These are phyloP conservation scores for Turnera subulata DNA, from an alignment of 345 rosid genomes.

Conservation along the genomic window DNA sequence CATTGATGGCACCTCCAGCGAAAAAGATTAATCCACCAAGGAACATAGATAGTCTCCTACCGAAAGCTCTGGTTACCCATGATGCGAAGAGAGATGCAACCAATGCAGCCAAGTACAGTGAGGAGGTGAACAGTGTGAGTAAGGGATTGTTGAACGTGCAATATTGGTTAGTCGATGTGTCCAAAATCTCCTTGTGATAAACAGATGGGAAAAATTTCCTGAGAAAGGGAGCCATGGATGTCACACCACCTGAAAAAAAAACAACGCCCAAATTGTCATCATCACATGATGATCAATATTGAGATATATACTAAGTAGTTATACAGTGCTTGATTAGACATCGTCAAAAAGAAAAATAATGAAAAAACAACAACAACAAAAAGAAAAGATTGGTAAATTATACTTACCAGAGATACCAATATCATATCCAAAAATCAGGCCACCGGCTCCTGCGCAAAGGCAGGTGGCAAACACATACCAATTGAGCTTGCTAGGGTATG, in stretches of 20 bases:
- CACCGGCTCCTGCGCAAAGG: constrained; percentile 21
- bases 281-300: no score
- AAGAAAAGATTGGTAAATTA: no score
- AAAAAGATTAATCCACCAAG: constrained; percentile 14
- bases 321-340: no score
- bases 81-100: constrained; percentile 13
- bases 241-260: constrained; percentile 43
- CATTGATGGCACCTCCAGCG: constrained; percentile 26
- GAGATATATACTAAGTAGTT: no score
- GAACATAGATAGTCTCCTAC: constrained; percentile 14
- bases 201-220: constrained; percentile 40
- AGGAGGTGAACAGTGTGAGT: constrained; percentile 12
- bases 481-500: neutral
- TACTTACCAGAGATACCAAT: constrained; percentile 35
- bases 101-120: constrained; percentile 16
- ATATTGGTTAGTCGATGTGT: constrained; percentile 3
- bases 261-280: no score
- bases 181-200: constrained; percentile 19
- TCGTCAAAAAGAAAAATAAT: neutral
- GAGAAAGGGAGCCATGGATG: constrained; percentile 48
- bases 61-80: neutral
- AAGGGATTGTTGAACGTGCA: constrained; percentile 2
- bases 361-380: neutral
- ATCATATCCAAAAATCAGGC: constrained; percentile 41
- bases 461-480: constrained; percentile 3